Conservation (phyloP, 2,329 filamentous ascomycete species). For the Sporothrix euskadiensis region DNA sequence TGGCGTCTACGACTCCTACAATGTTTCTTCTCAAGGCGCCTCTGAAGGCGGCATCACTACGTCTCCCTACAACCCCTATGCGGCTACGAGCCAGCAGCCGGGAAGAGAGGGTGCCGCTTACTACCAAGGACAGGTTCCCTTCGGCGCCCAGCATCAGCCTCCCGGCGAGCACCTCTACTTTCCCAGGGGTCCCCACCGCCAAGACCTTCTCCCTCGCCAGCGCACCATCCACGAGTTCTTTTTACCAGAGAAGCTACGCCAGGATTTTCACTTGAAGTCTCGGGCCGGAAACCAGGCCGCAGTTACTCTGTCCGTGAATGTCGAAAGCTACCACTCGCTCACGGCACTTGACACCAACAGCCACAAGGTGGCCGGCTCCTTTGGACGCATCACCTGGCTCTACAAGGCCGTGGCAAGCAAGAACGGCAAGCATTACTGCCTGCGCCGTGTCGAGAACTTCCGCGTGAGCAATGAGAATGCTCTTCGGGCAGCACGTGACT, state of each 20-base stretch:
- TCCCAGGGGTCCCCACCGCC: constrained; percentile 77
- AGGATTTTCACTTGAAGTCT: constrained; percentile 85
- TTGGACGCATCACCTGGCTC: constrained; percentile 88
- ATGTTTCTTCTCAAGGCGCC: neutral
- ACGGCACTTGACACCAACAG: constrained; percentile 81
- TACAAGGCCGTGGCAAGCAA: constrained; percentile 92
- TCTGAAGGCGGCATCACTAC: constrained; percentile 43
- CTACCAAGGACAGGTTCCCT: constrained; percentile 61
- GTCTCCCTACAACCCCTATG: constrained; percentile 70
- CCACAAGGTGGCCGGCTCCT: constrained; percentile 49
- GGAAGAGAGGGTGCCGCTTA: constrained; percentile 64
- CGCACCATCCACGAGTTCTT: constrained; percentile 89
- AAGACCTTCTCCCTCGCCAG: constrained; percentile 82
- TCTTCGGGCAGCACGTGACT: constrained; percentile 81
- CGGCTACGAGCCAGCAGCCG: constrained; percentile 62
- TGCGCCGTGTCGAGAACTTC: constrained; percentile 86
- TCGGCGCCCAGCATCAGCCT: constrained; percentile 59
- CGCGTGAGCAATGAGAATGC: constrained; percentile 86
- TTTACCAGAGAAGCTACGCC: constrained; percentile 78
- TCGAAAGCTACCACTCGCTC: constrained; percentile 81
- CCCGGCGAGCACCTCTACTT: constrained; percentile 93
- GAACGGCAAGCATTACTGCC: constrained; percentile 83
- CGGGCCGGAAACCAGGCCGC: constrained; percentile 84
- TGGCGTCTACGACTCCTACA: constrained; percentile 28
- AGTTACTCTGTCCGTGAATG: constrained; percentile 64